Evolutionary conservation across 2,329 filamentous ascomycete species (phyloP).

Genomic region (Fusarium drepaniforme): DNA sequence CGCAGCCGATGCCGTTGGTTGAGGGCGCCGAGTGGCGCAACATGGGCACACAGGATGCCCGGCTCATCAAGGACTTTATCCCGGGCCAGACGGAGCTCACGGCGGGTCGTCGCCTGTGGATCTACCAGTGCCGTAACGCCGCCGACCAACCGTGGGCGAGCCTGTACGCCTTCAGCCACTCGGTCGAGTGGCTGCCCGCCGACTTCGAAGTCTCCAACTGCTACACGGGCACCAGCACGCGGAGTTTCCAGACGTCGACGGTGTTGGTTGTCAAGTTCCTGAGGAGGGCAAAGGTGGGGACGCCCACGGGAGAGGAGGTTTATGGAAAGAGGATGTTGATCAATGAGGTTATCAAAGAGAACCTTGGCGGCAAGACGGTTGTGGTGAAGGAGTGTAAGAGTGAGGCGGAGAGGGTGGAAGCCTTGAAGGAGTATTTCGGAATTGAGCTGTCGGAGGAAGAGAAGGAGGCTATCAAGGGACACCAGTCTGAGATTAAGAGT

Average conservation of each 20-base stretch:
- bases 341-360: slow-evolving; percentile 65
- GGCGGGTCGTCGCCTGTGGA: slow-evolving; percentile 65
- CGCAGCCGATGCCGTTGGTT: slow-evolving; percentile 66
- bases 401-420: slow-evolving; percentile 66
- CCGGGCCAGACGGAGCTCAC: slow-evolving; percentile 56
- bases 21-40: slow-evolving; percentile 58
- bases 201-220: slow-evolving; percentile 74
- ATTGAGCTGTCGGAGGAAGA: slow-evolving; percentile 65
- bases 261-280: slow-evolving; percentile 68
- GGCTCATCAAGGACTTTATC: slow-evolving; percentile 63
- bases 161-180: slow-evolving; percentile 74
- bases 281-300: slow-evolving; percentile 52
- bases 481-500: slow-evolving; percentile 57
- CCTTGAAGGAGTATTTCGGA: slow-evolving; percentile 64
- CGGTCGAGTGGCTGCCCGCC: slow-evolving; percentile 68
- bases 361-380: slow-evolving; percentile 62
- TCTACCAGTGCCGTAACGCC: slow-evolving; percentile 70
- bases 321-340: slow-evolving; percentile 66
- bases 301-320: slow-evolving; percentile 58
- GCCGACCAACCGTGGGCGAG: slow-evolving; percentile 65
- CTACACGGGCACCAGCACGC: slow-evolving; percentile 61
- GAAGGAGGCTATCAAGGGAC: slow-evolving; percentile 61
- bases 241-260: slow-evolving; percentile 65
- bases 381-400: slow-evolving; percentile 59
- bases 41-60: slow-evolving; percentile 67